These are phyloP conservation scores for Candida coquimbonensis DNA, from an alignment of 805 yeast genomes.

Conservation along the genomic window DNA sequence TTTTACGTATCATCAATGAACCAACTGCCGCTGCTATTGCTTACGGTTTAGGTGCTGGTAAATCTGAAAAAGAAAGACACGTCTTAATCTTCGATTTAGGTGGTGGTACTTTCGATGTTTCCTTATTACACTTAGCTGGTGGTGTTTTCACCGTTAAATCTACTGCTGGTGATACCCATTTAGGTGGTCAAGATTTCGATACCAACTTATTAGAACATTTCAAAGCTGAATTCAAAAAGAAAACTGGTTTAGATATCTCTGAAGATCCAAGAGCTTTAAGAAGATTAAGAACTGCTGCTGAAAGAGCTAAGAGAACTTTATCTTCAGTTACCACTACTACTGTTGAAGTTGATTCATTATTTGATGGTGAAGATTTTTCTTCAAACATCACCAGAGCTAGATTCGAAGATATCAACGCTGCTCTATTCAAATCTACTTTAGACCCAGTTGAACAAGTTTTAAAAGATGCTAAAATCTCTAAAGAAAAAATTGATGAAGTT, in stretches of 20 bases:
- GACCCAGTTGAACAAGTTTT: conserved; percentile 95
- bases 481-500: conserved; percentile 84
- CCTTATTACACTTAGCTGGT: conserved; percentile 85
- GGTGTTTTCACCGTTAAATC: conserved; percentile 97
- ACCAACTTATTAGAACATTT: conserved; percentile 91
- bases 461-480: conserved; percentile 84
- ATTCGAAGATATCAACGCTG: conserved; percentile 93
- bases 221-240: conserved; percentile 91
- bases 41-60: conserved; percentile 94
- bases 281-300: conserved; percentile 98
- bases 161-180: conserved; percentile 98
- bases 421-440: conserved; percentile 85
- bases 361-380: conserved; percentile 94
- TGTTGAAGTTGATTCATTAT: conserved; percentile 89
- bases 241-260: conserved; percentile 87
- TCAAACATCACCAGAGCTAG: conserved; percentile 95
- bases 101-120: conserved; percentile 99
- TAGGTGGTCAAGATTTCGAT: conserved; percentile 99
- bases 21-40: conserved; percentile 98
- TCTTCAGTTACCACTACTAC: conserved; percentile 95
- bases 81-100: conserved; percentile 93
- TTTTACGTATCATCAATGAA: conserved; percentile 69
- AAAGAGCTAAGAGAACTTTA: conserved; percentile 97
- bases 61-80: conserved; percentile 73
- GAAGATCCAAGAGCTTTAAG: conserved; percentile 92